Conservation (phyloP, 177 flowering plant species). For the Vitis hybrid region DNA sequence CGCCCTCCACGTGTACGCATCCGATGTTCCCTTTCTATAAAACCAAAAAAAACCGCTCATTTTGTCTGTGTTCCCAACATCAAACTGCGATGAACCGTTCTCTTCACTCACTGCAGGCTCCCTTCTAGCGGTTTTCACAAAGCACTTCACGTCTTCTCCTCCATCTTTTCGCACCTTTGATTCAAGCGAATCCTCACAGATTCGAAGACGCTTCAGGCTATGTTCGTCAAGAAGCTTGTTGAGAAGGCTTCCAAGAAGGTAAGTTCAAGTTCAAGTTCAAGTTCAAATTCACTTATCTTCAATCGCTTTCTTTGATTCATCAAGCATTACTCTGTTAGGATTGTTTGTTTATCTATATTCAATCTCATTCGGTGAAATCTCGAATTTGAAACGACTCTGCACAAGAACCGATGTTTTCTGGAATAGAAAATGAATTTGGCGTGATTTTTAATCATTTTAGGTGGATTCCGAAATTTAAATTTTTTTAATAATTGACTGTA, state of each 20-base stretch:
- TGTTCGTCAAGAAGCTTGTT: constrained; percentile 78
- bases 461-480: too few relatives aligned
- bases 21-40: neutral
- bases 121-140: constrained; percentile 29
- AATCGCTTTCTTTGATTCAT: neutral
- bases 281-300: neutral
- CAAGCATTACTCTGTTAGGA: neutral
- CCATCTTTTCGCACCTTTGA: too few relatives aligned
- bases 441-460: too few relatives aligned
- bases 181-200: neutral
- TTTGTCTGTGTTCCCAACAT: neutral
- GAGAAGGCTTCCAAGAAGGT: constrained; percentile 85
- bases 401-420: too few relatives aligned
- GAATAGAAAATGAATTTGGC: too few relatives aligned
- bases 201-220: constrained; percentile 6
- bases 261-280: neutral
- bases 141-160: constrained; percentile 12
- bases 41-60: constrained; percentile 8
- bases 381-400: too few relatives aligned
- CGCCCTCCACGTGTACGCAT: constrained; percentile 17
- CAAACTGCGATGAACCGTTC: constrained; percentile 34
- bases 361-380: neutral
- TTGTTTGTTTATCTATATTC: neutral
- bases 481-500: too few relatives aligned
- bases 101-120: constrained; percentile 13